These are phyloP conservation scores for Immersiella caudata DNA, from an alignment of 495 filamentous ascomycete genomes.

Conservation along the genomic window DNA sequence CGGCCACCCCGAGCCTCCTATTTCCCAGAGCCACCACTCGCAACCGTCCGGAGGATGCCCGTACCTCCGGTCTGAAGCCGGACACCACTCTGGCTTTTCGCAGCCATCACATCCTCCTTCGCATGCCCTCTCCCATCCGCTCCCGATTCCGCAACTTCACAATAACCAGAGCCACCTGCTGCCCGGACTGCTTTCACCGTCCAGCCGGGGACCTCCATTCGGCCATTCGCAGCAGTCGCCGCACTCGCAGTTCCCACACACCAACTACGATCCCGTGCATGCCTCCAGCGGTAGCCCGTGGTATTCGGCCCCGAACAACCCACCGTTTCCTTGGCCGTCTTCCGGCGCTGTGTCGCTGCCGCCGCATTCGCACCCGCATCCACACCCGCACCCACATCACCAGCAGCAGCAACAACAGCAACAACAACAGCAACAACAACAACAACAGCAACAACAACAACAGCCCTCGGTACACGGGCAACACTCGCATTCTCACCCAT, in stretches of 20 bases:
- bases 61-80: constrained; percentile 17
- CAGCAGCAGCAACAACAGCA: not conserved
- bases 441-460: not conserved
- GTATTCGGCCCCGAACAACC: constrained; percentile 14
- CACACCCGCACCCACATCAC: constrained; percentile 4
- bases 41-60: constrained; percentile 18
- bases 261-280: constrained; percentile 33
- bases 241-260: constrained; percentile 19
- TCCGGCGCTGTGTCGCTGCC: not conserved
- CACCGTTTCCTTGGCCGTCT: constrained; percentile 20
- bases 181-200: constrained; percentile 7
- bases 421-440: not conserved
- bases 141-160: constrained; percentile 15
- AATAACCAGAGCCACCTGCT: not conserved
- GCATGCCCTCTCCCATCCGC: constrained; percentile 4
- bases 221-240: constrained; percentile 9
- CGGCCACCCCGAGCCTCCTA: constrained; percentile 20
- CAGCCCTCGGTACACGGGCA: not conserved
- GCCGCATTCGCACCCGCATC: not conserved
- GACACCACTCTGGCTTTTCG: constrained; percentile 3
- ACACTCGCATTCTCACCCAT: not conserved
- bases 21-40: constrained; percentile 10
- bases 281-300: constrained; percentile 23
- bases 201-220: not conserved
- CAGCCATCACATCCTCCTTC: constrained; percentile 13